Base-by-base conservation (phyloP, 108 stramenopile species). In the Epithemia pelagica region DNA sequence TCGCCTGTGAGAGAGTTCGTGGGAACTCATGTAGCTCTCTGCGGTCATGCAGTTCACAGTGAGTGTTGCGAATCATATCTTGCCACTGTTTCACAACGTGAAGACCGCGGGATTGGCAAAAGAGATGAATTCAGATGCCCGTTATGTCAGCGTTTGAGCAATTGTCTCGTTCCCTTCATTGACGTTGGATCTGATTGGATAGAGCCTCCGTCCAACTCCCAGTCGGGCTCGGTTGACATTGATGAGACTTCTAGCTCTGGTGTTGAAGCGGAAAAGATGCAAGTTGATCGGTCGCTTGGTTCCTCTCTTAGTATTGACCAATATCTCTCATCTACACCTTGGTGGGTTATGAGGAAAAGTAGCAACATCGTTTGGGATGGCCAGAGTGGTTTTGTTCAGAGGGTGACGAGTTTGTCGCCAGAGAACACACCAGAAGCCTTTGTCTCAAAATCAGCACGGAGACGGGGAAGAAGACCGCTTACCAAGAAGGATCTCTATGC, bases 41-140 rank as follows among this genome's bases (percentile, higher is more conserved):
- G 92, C 66, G 92, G 92, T 27, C 92, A 94, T 79, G 92, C 92
- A 20, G 75, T 94, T 23, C 92, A 94, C 55, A 84, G 77, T 32
- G 82, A 80, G 30, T 94, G 92, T 66, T 87, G 85, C 73, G 92
- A 90, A 53, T 77, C 89, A 24, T 90, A 90, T 58, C 64, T 90
- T 24, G 82, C 76, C 54, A 82, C 80, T 20, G 80, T 84, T 24
- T 82, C 82, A 30, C 82, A 86, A 31, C 70, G 91, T 64, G 88
- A 88, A 69, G 85, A 87, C 37, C 69, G 83, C 20, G 66, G 32
- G 61, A 59, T 86, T 67, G 69, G 83, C 62, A 68, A 87, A 73
- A 54, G 85, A 77, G 81, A 79, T 56, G 76, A 92, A 59, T 92
- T 92, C 68, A 72, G 83, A 30, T 92, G 91, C 55, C 91, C 91